A percentile compares a stretch with the other conserved stretches of the same genome.
These are phyloP conservation scores for Pyrus bretschneideri DNA, from an alignment of 306 rosid species.

Conservation along the genomic window DNA sequence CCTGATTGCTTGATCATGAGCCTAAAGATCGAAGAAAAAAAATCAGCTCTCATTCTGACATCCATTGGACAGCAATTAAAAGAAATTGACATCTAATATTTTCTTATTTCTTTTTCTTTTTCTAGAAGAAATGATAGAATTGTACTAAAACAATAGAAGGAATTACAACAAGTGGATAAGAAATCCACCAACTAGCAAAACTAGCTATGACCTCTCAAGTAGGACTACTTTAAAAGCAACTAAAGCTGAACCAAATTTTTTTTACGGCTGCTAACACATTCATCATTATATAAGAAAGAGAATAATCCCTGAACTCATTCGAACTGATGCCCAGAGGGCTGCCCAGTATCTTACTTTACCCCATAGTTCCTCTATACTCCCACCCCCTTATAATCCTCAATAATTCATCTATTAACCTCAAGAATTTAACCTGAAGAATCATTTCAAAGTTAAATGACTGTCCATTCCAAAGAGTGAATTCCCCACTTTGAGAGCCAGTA, in stretches of 20 bases:
- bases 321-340: neutral
- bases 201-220: neutral
- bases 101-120: no score
- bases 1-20: slow-evolving; percentile 98
- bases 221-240: neutral
- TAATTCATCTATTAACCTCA: neutral
- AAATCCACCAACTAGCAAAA: neutral
- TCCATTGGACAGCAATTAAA: neutral
- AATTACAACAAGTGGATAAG: neutral
- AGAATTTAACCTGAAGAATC: slow-evolving; percentile 82
- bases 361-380: neutral
- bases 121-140: neutral
- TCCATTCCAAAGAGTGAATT: slow-evolving; percentile 99
- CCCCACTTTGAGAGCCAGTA: slow-evolving; percentile 98
- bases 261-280: neutral
- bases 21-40: slow-evolving; percentile 35
- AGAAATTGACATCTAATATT: neutral
- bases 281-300: neutral
- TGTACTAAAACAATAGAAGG: neutral
- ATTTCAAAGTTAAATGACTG: slow-evolving; percentile 97
- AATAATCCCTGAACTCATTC: neutral
- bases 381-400: neutral
- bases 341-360: neutral
- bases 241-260: neutral
- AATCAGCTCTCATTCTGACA: slow-evolving; percentile 12